These are phyloP conservation scores for Cryphonectria japonica DNA, from an alignment of 2,329 filamentous ascomycete genomes.

Conservation along the genomic window DNA sequence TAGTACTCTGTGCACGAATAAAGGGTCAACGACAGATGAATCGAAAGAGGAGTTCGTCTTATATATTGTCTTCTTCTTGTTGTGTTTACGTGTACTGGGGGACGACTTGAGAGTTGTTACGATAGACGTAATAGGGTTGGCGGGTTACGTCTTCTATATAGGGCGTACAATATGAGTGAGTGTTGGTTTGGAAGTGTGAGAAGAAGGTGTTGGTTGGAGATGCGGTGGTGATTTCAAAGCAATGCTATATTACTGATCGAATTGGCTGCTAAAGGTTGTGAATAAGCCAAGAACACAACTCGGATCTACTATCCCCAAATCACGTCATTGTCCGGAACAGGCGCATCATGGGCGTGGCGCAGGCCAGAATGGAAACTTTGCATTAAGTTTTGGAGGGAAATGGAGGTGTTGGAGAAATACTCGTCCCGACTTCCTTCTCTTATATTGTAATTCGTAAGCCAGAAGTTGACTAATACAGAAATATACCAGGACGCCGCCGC, in stretches of 20 bases:
- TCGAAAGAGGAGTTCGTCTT: neutral
- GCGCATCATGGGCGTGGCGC: neutral
- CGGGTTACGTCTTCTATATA: slow-evolving; percentile 6
- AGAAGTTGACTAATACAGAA: slow-evolving; percentile 11
- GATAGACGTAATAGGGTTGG: neutral
- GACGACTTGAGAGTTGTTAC: neutral
- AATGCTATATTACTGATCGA: neutral
- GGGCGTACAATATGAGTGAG: neutral
- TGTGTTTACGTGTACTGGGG: neutral
- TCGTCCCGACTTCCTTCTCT: neutral
- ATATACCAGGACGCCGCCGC: too few species aligned
- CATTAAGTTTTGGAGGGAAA: neutral
- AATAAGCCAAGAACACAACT: neutral
- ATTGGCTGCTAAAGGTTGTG: neutral
- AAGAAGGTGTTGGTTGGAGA: neutral
- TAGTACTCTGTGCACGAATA: neutral
- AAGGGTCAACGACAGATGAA: too few species aligned
- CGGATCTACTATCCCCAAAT: slow-evolving; percentile 1
- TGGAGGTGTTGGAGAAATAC: slow-evolving; percentile 1
- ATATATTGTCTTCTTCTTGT: neutral
- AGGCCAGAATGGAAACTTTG: neutral
- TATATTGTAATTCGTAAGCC: neutral
- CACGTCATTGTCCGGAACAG: slow-evolving; percentile 12
- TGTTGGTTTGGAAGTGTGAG: neutral
- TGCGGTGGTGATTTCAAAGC: slow-evolving; percentile 21